Conservation (phyloP, 192 early-diverging fungal species). For the Piromyces sp. region DNA sequence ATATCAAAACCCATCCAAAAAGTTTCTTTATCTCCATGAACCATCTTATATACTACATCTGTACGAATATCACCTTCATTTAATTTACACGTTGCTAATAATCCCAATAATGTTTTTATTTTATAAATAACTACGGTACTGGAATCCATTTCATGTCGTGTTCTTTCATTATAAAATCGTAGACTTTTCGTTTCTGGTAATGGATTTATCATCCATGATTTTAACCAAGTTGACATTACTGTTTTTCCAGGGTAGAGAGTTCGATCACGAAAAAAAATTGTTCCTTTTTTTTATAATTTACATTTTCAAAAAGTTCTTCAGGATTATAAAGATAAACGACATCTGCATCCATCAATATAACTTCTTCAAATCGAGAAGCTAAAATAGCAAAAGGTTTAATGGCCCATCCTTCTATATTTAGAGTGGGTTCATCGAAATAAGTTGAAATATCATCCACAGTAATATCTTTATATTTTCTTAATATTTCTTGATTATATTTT, state of each 20-base stretch:
- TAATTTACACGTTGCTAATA: too few relatives aligned
- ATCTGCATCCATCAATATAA: constrained; percentile 52
- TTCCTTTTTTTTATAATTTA: constrained; percentile 21
- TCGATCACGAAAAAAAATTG: constrained; percentile 45
- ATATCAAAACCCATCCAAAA: too few relatives aligned
- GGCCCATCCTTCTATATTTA: constrained; percentile 34
- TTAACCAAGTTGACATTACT: constrained; percentile 2
- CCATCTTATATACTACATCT: too few relatives aligned
- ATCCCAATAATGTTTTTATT: too few relatives aligned
- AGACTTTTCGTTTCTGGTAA: too few relatives aligned
- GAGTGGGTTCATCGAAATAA: constrained; percentile 14
- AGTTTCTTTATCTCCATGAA: too few relatives aligned
- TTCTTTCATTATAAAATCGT: too few relatives aligned
- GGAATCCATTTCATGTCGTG: too few relatives aligned
- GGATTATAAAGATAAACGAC: constrained; percentile 45
- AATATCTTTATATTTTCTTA: constrained; percentile 13
- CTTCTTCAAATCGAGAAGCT: too few relatives aligned
- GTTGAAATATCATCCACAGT: constrained; percentile 13
- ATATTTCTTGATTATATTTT: constrained; percentile 6
- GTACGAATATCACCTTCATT: too few relatives aligned
- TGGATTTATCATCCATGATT: too few relatives aligned
- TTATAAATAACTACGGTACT: too few relatives aligned
- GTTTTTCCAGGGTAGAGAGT: constrained; percentile 20
- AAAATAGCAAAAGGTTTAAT: constrained; percentile 61
- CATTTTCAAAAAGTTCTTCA: constrained; percentile 24